Evolutionary conservation across 2,329 filamentous ascomycete species (phyloP).

Genomic region (Alternaria infectoria): DNA sequence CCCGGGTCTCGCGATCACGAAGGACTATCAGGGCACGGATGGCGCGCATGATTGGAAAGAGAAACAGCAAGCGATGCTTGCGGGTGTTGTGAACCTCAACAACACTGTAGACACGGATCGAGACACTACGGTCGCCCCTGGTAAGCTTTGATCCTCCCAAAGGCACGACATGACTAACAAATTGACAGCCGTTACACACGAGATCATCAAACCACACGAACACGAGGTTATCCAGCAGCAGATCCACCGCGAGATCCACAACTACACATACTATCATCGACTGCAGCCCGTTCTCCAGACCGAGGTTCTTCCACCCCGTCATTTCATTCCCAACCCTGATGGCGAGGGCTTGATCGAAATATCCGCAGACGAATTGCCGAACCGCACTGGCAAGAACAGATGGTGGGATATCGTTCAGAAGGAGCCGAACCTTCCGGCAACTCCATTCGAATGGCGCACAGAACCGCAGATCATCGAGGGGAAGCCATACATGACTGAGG

Average conservation of each 20-base stretch:
- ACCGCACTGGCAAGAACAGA: constrained; percentile 35
- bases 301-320: constrained; percentile 60
- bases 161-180: constrained; percentile 11
- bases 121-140: constrained; percentile 49
- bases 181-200: constrained; percentile 58
- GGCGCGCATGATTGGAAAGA: constrained; percentile 4
- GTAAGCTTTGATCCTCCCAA: constrained; percentile 25
- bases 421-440: constrained; percentile 14
- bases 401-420: constrained; percentile 39
- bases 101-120: constrained; percentile 50
- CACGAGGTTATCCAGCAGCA: constrained; percentile 57
- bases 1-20: background rate
- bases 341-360: constrained; percentile 53
- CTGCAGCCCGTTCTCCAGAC: constrained; percentile 61
- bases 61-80: constrained; percentile 18
- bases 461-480: constrained; percentile 50
- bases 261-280: constrained; percentile 59
- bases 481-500: constrained; percentile 42
- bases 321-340: constrained; percentile 54
- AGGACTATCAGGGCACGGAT: background rate
- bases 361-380: constrained; percentile 50
- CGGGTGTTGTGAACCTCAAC: constrained; percentile 45
- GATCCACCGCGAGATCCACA: constrained; percentile 62
- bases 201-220: constrained; percentile 52
- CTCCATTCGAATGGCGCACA: constrained; percentile 26